Evolutionary conservation across 2,329 filamentous ascomycete species (phyloP).

Genomic region (Trichoderma polysporum): DNA sequence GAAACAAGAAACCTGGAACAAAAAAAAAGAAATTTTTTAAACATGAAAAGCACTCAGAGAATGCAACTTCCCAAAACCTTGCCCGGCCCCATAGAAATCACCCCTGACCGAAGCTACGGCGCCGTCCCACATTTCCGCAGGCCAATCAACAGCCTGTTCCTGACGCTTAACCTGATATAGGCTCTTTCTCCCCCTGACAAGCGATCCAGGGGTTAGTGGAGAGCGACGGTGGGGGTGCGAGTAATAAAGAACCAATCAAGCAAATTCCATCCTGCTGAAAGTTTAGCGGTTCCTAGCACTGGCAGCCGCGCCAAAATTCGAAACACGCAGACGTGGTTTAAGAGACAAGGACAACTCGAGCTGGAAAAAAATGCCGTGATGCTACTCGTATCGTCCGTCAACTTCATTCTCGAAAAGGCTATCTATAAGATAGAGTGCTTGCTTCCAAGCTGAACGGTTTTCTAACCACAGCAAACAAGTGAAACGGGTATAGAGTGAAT

Average conservation of each 20-base stretch:
- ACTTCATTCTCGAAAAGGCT: neutral
- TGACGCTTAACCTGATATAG: slow-evolving; percentile 37
- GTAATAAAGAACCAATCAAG: neutral
- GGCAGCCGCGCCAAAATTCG: slow-evolving; percentile 8
- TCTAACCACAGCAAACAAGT: too few relatives aligned
- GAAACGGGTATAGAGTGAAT: too few relatives aligned
- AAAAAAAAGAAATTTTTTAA: neutral
- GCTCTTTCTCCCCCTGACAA: neutral
- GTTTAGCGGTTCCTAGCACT: neutral
- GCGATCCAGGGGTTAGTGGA: slow-evolving; percentile 2
- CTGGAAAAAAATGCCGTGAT: neutral
- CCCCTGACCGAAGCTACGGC: slow-evolving; percentile 4
- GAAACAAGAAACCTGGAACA: neutral
- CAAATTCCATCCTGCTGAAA: neutral
- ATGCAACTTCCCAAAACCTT: neutral
- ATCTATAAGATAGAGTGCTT: too few relatives aligned
- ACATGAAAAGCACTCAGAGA: neutral
- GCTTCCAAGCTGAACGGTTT: too few relatives aligned
- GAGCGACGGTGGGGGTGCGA: slow-evolving; percentile 12
- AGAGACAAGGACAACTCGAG: neutral
- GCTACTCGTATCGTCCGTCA: neutral
- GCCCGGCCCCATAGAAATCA: neutral
- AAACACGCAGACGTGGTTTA: slow-evolving; percentile 1
- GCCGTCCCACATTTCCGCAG: slow-evolving; percentile 30
- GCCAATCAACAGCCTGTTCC: slow-evolving; percentile 43